Base-by-base conservation (phyloP, 1,139 yeast species). In the Saccharomyces hybrid region DNA sequence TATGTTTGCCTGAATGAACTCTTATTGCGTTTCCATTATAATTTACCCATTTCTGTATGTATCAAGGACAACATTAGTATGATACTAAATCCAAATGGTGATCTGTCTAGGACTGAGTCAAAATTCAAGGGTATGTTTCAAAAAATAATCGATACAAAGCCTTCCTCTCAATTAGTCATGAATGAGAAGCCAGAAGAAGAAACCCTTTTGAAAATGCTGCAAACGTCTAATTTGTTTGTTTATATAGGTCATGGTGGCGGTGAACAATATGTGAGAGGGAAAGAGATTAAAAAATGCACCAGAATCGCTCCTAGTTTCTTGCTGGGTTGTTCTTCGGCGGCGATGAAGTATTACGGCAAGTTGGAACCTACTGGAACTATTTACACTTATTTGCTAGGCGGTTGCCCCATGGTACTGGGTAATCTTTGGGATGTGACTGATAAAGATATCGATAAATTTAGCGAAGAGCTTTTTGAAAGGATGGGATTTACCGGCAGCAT, bases 391-490 rank as follows among this genome's bases (percentile, higher is more conserved):
- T 68, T 91, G 38, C 73, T 79, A 5, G 93, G 93, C 31, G 96
- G 95, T 0, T 81, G 89, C 50, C 95, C 96, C 0, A 78, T 87
- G 83, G 78, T 89, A 1, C 73, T 93, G 47, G 97, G 89, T 0
- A 90, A 89, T 65, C 72, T 93, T 59, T 93, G 99, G 99, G 97
- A 90, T 70, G 98, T 93, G 5, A 93, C 98, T 0, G 99, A 93
- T 69, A 90, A 88, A 63, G 99, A 93, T 68, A 88, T 90, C 54
- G 98, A 93, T 70, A 78, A 77, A 62, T 89, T 90, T 63, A 86
- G 90, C 49, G 58, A 77, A 9, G 73, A 79, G 0, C 70, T 86
- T 44, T 78, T 89, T 61, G 78, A 78, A 11, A 73, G 76, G 56
- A 83, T 90, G 82, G 90, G 91, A 0, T 70, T 85, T 30, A 66